Evolutionary conservation across 2,329 filamentous ascomycete species (phyloP).

Genomic region (Trichoderma simmonsii): DNA sequence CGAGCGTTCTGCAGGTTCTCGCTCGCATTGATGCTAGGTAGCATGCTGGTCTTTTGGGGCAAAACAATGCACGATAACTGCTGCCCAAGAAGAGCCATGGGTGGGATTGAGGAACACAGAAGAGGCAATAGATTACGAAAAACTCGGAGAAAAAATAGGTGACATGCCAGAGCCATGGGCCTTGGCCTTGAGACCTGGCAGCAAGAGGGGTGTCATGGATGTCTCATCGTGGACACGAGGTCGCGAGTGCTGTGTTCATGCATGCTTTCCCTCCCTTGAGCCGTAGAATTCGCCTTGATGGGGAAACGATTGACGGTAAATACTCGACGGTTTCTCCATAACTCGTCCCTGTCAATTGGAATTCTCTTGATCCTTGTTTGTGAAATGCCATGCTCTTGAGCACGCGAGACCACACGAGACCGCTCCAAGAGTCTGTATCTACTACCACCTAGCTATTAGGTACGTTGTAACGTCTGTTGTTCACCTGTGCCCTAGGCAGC

Average conservation of each 20-base stretch:
- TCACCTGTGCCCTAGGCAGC: background rate
- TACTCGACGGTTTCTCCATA: background rate
- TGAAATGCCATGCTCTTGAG: background rate
- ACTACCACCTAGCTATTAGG: background rate
- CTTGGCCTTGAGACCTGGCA: background rate
- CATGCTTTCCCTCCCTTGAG: background rate
- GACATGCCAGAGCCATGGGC: background rate
- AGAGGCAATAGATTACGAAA: background rate
- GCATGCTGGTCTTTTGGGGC: background rate
- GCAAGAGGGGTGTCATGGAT: conserved; percentile 1
- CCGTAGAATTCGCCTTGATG: background rate
- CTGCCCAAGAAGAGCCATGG: background rate
- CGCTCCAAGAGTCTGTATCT: background rate
- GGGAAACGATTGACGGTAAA: conserved; percentile 4
- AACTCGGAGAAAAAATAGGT: background rate
- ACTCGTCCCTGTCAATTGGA: background rate
- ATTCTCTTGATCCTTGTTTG: background rate
- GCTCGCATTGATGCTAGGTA: background rate
- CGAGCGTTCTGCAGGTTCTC: background rate
- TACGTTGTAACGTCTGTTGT: background rate
- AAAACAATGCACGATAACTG: background rate
- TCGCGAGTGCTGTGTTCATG: background rate
- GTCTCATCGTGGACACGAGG: conserved; percentile 2
- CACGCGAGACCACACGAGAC: background rate
- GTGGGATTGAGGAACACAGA: background rate